Base-by-base conservation (phyloP, 208 protist genomes). In the Acanthamoeba healyi region DNA sequence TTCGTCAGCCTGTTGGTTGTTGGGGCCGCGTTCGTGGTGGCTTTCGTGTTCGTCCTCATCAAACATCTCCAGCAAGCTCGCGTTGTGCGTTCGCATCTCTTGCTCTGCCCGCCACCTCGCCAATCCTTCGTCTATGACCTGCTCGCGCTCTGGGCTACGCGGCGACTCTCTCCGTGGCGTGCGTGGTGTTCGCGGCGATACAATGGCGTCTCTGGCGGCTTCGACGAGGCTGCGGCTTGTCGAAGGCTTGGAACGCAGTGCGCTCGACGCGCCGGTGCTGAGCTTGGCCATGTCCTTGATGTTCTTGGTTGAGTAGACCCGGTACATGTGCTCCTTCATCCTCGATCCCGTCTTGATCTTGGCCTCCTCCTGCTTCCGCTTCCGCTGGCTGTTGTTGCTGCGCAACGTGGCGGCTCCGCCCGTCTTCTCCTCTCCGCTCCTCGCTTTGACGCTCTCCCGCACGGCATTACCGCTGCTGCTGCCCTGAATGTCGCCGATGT, bases 261-360 rank as follows among this genome's bases (percentile, higher is more conserved):
- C 9, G 44, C 44, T 49, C 44, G 44, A 12, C 44, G 44, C 12
- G 44, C 44, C 44, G 44, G 61, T 29, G 29, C 29, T 34, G 26
- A 67, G 24, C 61, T 67, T 38, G 2, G 29, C 61, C 61, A 67
- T 38, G 26, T 36, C 58, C 58, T 32, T 4, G n/a, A 67, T 67
- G n/a, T 34, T 67, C n/a, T 67, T 67, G 14, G 58, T 67, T 9
- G 61, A 67, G 26, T 67, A 38, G 61, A 67, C 29, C 29, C 29
- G 61, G 61, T 67, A 19, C 61, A 4, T 67, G 61, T 67, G 61
- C 29, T 67, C 61, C 61, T 36, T 67, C 61, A 67, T 67, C 61
- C 29, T 67, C n/a, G 61, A 38, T 29, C 61, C 61, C 10, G 29
- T 67, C 26, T 32, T 67, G n/a, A 36, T 67, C 9, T 19, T 67